Base-by-base conservation (phyloP, 225 moss, liverwort and hornwort species). In the Sphagnum tenellum region DNA sequence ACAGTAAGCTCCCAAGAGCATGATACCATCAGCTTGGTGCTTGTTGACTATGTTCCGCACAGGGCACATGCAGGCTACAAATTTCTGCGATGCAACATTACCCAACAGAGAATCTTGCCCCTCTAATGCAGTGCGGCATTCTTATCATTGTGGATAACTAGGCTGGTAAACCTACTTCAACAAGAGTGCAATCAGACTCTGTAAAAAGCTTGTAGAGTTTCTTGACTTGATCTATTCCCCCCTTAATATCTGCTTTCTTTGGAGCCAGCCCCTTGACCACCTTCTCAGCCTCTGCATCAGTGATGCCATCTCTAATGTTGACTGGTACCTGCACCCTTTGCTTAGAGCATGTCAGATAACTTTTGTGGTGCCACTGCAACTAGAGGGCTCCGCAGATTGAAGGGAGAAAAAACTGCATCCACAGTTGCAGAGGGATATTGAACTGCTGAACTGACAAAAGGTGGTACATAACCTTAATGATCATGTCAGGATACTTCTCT, bases 401-500 rank as follows among this genome's bases (percentile, higher is more conserved):
- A 29, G 29, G 29, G 29, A 29, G 29, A 29, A 29, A 29, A 29
- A 29, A 29, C 29, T 29, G 29, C 29, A 29, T 29, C 1, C 29
- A 29, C 29, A 29, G 29, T 29, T 29, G 29, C 29, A 29, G 29
- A 29, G 29, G 29, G 29, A 29, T 29, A 29, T 29, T 29, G 29
- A 29, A 29, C 29, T 29, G 29, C 29, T 29, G 29, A 29, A 29
- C 29, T 29, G 29, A 29, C 50, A 57, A 29, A 50, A 12, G 10
- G 7, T 59, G 55, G 9, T 44, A 11, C 9, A 67, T 12, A 69
- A 92, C 91, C 90, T 96, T 96, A 53, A 96, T 87, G 46, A 96
- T 92, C 88, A 88, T 88, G 51, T 96, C 92, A 44, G 96, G 96
- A 62, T 92, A 96, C 67, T 96, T 90, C 71, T 98, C 96, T 47